These are phyloP conservation scores for Eremochloa ophiuroides DNA, from an alignment of 176 grass and related monocot species.

Conservation along the genomic window DNA sequence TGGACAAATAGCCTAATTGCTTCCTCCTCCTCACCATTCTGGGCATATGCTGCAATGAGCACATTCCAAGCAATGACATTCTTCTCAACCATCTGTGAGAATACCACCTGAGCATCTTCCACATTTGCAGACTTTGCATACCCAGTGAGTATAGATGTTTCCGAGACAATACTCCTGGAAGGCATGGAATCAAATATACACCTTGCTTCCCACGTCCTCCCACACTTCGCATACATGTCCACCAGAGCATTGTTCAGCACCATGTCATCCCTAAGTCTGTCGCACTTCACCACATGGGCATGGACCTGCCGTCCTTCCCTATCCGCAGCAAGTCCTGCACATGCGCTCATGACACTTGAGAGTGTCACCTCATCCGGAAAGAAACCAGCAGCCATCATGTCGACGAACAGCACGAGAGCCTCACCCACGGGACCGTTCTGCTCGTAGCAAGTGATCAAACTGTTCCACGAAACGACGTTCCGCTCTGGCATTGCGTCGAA, in stretches of 20 bases:
- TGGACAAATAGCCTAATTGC: constrained; percentile 39
- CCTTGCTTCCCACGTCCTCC: constrained; percentile 42
- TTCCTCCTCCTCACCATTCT: constrained; percentile 49
- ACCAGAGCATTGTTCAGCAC: constrained; percentile 49
- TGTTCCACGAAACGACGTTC: constrained; percentile 53
- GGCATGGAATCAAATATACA: constrained; percentile 40
- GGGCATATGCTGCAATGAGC: constrained; percentile 42
- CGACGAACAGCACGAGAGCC: constrained; percentile 29
- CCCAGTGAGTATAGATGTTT: constrained; percentile 44
- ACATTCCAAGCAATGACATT: constrained; percentile 57
- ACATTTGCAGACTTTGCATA: constrained; percentile 40
- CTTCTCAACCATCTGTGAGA: constrained; percentile 35
- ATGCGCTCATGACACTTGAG: constrained; percentile 44
- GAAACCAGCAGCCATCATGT: constrained; percentile 39
- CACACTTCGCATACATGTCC: constrained; percentile 57
- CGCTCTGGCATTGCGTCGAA: constrained; percentile 38
- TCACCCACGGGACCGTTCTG: constrained; percentile 42
- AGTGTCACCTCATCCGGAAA: constrained; percentile 42
- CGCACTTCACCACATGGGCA: constrained; percentile 28
- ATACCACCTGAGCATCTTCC: constrained; percentile 33
- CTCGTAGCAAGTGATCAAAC: constrained; percentile 50
- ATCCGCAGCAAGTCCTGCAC: constrained; percentile 27
- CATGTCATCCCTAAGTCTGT: constrained; percentile 34
- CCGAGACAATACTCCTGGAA: constrained; percentile 19
- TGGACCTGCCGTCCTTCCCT: constrained; percentile 45